Conservation (phyloP, 176 grass and related monocot genomes). For the Stipa capillata region DNA sequence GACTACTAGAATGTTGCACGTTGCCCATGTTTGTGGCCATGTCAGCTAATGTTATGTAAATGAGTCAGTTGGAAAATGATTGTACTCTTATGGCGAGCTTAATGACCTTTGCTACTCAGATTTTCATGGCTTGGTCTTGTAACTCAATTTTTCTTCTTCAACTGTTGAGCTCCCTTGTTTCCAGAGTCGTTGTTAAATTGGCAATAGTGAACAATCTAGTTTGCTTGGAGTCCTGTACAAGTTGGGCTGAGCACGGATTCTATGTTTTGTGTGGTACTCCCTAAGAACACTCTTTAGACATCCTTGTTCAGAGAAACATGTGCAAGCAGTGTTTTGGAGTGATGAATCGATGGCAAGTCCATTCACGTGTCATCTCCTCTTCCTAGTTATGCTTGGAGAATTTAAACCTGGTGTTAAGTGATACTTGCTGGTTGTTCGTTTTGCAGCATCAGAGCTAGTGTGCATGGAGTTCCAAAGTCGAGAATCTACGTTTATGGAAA, state of each 20-base stretch:
- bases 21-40: background rate
- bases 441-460: background rate
- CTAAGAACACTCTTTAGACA: constrained; percentile 9
- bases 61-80: constrained; percentile 15
- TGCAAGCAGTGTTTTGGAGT: constrained; percentile 11
- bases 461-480: background rate
- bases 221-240: too few relatives aligned
- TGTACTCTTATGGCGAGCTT: background rate
- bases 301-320: background rate
- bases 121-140: background rate
- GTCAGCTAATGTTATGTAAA: background rate
- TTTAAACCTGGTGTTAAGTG: background rate
- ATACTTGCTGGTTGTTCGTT: background rate
- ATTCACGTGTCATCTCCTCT: background rate
- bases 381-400: constrained; percentile 21
- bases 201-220: background rate
- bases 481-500: background rate
- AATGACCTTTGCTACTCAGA: background rate
- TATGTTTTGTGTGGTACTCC: background rate
- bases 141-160: constrained; percentile 11
- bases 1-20: constrained; percentile 20
- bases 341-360: constrained; percentile 8
- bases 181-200: background rate
- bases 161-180: background rate
- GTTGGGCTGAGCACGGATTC: background rate